These are phyloP conservation scores for Acer negundo DNA, from an alignment of 345 rosid species.

Conservation along the genomic window DNA sequence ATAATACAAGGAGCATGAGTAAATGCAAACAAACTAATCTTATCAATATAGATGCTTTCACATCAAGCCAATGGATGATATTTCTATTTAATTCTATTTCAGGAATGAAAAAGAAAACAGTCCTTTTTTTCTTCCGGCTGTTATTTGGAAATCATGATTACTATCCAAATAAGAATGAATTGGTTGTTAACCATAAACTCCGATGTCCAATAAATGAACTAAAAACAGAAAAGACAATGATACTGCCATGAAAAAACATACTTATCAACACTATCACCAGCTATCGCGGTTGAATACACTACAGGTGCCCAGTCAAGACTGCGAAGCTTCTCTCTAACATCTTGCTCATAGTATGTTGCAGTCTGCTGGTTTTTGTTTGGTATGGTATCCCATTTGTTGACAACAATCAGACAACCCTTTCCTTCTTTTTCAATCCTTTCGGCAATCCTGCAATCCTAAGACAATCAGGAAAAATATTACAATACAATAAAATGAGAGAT, in stretches of 20 bases:
- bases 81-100: background rate
- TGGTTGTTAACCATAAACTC: background rate
- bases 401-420: slow-evolving; percentile 90
- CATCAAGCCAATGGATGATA: background rate
- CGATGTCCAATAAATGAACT: background rate
- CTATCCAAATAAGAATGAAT: background rate
- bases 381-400: slow-evolving; percentile 99
- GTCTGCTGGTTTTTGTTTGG: slow-evolving; percentile 88
- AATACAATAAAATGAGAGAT: background rate
- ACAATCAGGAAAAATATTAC: slow-evolving; percentile 20
- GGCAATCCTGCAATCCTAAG: slow-evolving; percentile 82
- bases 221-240: slow-evolving; percentile 4
- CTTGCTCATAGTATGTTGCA: slow-evolving; percentile 76
- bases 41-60: background rate
- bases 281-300: slow-evolving; percentile 87
- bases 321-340: slow-evolving; percentile 90
- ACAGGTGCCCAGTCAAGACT: slow-evolving; percentile 92
- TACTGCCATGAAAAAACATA: slow-evolving; percentile 28
- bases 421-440: slow-evolving; percentile 96
- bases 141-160: background rate
- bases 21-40: slow-evolving; percentile 9
- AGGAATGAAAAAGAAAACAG: background rate
- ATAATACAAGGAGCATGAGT: background rate
- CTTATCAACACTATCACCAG: slow-evolving; percentile 91
- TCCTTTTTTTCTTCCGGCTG: background rate